Evolutionary conservation across 306 rosid species (phyloP), one percentile per base, ranked within the genome.

Genomic region (Psophocarpus tetragonolobus): DNA sequence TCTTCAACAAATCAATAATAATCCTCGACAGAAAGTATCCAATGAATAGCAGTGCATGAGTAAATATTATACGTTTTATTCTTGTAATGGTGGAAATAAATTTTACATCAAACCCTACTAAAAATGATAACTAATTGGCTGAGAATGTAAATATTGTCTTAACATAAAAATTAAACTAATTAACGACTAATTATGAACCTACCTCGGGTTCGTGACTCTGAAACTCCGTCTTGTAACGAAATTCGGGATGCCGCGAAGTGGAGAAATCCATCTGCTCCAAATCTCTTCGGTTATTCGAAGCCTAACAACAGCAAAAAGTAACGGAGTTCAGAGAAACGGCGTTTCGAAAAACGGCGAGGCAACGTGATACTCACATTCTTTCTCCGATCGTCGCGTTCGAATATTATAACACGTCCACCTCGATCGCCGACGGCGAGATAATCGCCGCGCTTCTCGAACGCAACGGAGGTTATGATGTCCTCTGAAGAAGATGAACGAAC

Each of bases 171-270:
- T 9, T 32, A 3, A 32, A 32, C 35, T 38, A n/a, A n/a, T n/a
- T 15, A 56, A 56, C 3, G 63, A 51, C 58, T 6, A 57, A 71
- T 32, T 60, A 42, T 2, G 41, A 42, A 71, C 83, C 35, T 74
- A 80, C 93, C 91, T 89, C 97, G 3, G 92, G 93, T 71, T 86
- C 88, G 53, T 91, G 93, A 51, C 93, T 86, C 78, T 89, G 92
- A 84, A 87, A 91, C 68, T 91, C 92, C 2, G 90, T 83, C 86
- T 81, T 89, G 67, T 81, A 89, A 17, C 65, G 90, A 54, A 66
- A 87, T 32, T 80, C 65, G 21, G 91, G 88, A 76, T 74, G 87
- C 80, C 38, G 62, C 0, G 45, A 68, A 23, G 85, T 42, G 21
- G 85, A 21, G 10, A 66, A 76, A 81, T 89, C 88, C 90, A 74